Conservation (phyloP, 2,329 filamentous ascomycete species). For the Elsinoe necatrix region DNA sequence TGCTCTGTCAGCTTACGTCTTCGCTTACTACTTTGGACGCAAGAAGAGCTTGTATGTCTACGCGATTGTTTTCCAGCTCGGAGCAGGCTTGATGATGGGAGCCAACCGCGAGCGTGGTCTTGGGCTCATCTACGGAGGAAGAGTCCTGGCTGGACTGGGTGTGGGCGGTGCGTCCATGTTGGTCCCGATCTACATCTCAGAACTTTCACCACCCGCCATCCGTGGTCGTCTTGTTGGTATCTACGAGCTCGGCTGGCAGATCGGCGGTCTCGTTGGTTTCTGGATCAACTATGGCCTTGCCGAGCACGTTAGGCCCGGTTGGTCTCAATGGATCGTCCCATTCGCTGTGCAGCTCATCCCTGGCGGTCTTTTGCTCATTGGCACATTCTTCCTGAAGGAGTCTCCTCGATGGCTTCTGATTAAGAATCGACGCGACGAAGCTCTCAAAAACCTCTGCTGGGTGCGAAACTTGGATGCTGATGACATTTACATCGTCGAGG, state of each 20-base stretch:
- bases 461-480: slow-evolving; percentile 50
- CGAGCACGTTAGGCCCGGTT: slow-evolving; percentile 16
- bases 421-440: slow-evolving; percentile 35
- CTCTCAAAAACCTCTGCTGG: slow-evolving; percentile 47
- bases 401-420: slow-evolving; percentile 38
- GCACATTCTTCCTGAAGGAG: slow-evolving; percentile 37
- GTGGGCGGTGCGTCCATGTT: slow-evolving; percentile 50
- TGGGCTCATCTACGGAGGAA: slow-evolving; percentile 51
- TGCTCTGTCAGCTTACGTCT: slow-evolving; percentile 58
- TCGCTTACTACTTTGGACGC: slow-evolving; percentile 59
- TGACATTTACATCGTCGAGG: slow-evolving; percentile 63
- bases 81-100: slow-evolving; percentile 64
- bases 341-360: slow-evolving; percentile 60
- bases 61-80: slow-evolving; percentile 56
- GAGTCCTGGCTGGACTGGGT: slow-evolving; percentile 50
- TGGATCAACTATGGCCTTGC: slow-evolving; percentile 40
- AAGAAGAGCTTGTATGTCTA: slow-evolving; percentile 56
- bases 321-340: slow-evolving; percentile 41
- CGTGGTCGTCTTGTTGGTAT: slow-evolving; percentile 52
- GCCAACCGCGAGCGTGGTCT: slow-evolving; percentile 54
- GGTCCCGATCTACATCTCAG: slow-evolving; percentile 51
- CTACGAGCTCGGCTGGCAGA: slow-evolving; percentile 50
- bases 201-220: slow-evolving; percentile 50
- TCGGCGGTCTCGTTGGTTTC: slow-evolving; percentile 43
- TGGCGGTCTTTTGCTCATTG: slow-evolving; percentile 47